Evolutionary conservation across 2,329 filamentous ascomycete genomes (phyloP).

Genomic region (Aspergillus sp.): DNA sequence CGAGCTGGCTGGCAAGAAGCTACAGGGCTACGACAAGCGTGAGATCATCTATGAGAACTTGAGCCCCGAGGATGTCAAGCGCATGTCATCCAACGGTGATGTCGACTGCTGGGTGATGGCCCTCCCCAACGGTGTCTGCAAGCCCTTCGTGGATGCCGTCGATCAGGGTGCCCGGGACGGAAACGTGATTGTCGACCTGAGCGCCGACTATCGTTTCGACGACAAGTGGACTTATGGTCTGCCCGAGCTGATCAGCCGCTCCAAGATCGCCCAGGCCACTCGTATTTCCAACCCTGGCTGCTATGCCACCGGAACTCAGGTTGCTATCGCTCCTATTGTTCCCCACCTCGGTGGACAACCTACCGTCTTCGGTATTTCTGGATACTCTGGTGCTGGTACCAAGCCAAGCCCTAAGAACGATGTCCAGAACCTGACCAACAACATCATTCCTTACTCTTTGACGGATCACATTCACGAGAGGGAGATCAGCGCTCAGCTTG

Average conservation of each 20-base stretch:
- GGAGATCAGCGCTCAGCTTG: slow-evolving; percentile 80
- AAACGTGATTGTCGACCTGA: slow-evolving; percentile 86
- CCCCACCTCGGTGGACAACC: slow-evolving; percentile 76
- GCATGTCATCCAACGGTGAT: slow-evolving; percentile 78
- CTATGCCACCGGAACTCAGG: slow-evolving; percentile 89
- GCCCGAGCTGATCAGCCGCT: slow-evolving; percentile 77
- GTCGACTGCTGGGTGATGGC: slow-evolving; percentile 99
- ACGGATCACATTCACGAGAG: slow-evolving; percentile 94
- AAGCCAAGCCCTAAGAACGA: slow-evolving; percentile 96
- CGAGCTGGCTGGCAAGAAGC: slow-evolving; percentile 81
- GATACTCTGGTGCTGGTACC: slow-evolving; percentile 92
- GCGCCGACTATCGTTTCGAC: slow-evolving; percentile 95
- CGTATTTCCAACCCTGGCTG: slow-evolving; percentile 93
- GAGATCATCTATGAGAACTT: slow-evolving; percentile 92
- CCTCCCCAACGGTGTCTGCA: slow-evolving; percentile 90
- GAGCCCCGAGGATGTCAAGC: slow-evolving; percentile 77
- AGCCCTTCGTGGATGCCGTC: slow-evolving; percentile 88
- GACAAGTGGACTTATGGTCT: slow-evolving; percentile 84
- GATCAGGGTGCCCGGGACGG: slow-evolving; percentile 66
- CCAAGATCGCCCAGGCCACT: slow-evolving; percentile 72
- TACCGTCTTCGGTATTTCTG: slow-evolving; percentile 84
- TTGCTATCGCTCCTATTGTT: slow-evolving; percentile 81
- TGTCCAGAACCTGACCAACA: slow-evolving; percentile 75
- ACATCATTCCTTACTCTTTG: slow-evolving; percentile 86
- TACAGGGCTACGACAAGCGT: slow-evolving; percentile 87